Conservation (phyloP, 2,329 filamentous ascomycete genomes). For the Beauveria australis region DNA sequence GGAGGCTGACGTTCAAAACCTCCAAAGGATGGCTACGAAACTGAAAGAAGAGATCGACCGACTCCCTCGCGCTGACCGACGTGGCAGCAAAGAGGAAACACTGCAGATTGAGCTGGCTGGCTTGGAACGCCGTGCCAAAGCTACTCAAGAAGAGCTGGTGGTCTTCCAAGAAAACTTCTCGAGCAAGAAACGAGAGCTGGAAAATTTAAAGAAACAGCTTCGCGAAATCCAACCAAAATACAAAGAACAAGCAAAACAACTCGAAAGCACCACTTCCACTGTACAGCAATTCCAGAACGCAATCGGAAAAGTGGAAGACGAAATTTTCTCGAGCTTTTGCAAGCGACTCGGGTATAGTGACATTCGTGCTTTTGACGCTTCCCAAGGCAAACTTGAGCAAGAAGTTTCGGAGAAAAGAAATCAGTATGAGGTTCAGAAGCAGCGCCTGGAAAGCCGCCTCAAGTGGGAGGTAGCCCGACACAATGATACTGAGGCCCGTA, state of each 20-base stretch:
- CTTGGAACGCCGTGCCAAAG: conserved; percentile 66
- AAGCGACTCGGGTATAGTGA: conserved; percentile 76
- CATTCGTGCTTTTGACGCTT: conserved; percentile 87
- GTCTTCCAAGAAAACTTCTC: conserved; percentile 74
- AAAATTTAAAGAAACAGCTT: conserved; percentile 65
- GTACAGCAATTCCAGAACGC: conserved; percentile 49
- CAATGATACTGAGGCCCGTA: conserved; percentile 55
- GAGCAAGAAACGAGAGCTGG: conserved; percentile 75
- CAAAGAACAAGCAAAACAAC: conserved; percentile 58
- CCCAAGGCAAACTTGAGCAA: conserved; percentile 86
- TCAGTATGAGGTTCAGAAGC: conserved; percentile 77
- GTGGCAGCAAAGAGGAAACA: conserved; percentile 68
- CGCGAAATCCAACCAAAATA: conserved; percentile 71
- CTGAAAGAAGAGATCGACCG: conserved; percentile 69
- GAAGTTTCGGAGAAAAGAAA: conserved; percentile 81
- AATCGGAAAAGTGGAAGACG: conserved; percentile 77
- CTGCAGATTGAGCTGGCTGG: conserved; percentile 72
- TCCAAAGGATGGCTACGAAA: conserved; percentile 69
- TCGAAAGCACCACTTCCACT: conserved; percentile 48
- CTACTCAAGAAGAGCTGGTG: conserved; percentile 66
- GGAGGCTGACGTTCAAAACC: conserved; percentile 77
- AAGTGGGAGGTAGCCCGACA: conserved; percentile 48
- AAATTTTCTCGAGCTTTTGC: conserved; percentile 82
- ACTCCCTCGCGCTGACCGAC: conserved; percentile 70
- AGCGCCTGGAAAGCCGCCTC: conserved; percentile 57